phyloP scores from a whole-genome alignment of 208 protist genomes.

The Trichomonas gallinae region DNA sequence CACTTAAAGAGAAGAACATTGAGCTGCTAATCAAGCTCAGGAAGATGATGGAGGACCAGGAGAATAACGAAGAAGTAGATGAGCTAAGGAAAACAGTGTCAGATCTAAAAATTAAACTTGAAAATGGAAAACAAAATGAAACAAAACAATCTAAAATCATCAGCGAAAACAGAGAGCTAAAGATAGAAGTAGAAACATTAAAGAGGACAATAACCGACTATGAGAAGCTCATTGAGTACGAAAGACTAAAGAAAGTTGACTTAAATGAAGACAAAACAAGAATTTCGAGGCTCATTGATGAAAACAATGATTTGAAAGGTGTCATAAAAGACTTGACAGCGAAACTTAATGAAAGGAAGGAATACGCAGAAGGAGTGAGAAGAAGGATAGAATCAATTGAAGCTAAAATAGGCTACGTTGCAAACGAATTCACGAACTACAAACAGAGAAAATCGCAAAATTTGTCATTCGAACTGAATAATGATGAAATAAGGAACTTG shows the following conservation, averaged over 20 bases:
- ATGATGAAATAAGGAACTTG: background rate
- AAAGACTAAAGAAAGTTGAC: background rate
- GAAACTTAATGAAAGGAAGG: background rate
- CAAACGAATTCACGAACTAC: background rate
- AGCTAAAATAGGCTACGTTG: background rate
- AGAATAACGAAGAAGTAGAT: background rate
- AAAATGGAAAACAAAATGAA: background rate
- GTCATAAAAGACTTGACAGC: background rate
- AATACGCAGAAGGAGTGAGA: background rate
- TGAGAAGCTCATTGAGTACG: background rate
- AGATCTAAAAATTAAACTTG: background rate
- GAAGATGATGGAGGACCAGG: background rate
- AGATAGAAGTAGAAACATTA: background rate
- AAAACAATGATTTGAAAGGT: background rate
- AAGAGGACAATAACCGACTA: background rate
- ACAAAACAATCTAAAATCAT: background rate
- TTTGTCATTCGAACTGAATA: background rate
- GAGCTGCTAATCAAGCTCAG: background rate
- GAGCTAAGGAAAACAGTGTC: background rate
- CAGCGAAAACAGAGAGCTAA: background rate
- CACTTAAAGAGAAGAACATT: background rate
- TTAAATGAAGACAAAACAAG: background rate
- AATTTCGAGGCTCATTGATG: background rate
- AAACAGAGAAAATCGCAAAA: background rate
- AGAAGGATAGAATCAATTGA: background rate